A percentile compares a stretch with the other conserved stretches of the same genome.
Conservation (phyloP, 108 stramenopile genomes). For the Asterionellopsis glacialis region DNA sequence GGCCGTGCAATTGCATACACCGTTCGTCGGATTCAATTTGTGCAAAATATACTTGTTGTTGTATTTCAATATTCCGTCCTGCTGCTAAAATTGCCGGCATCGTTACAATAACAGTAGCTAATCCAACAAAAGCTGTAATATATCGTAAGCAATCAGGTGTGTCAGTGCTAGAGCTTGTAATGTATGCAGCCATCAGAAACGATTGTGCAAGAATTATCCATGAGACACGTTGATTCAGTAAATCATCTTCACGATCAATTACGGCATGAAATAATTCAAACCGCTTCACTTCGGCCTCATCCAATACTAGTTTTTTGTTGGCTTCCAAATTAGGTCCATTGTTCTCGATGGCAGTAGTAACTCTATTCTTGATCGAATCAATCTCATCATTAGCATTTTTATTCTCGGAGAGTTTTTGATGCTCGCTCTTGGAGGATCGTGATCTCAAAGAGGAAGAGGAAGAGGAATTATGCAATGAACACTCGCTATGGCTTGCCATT, state of each 20-base stretch:
- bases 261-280: slow-evolving; percentile 41
- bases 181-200: slow-evolving; percentile 42
- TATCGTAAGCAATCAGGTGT: slow-evolving; percentile 9
- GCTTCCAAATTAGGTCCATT: too few relatives aligned
- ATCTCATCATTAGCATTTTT: too few relatives aligned
- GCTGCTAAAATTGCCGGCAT: slow-evolving; percentile 34
- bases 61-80: slow-evolving; percentile 36
- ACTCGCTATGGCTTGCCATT: too few relatives aligned
- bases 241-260: slow-evolving; percentile 45
- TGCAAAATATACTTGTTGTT: slow-evolving; percentile 38
- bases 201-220: slow-evolving; percentile 50
- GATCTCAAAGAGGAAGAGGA: too few relatives aligned
- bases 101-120: slow-evolving; percentile 33
- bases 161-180: slow-evolving; percentile 14
- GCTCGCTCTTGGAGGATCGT: too few relatives aligned
- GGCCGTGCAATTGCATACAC: slow-evolving; percentile 23
- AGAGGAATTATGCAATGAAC: too few relatives aligned
- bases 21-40: slow-evolving; percentile 23
- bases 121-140: slow-evolving; percentile 34
- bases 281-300: slow-evolving; percentile 1
- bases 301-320: too few relatives aligned
- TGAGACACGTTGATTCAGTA: slow-evolving; percentile 42
- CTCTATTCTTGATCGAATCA: too few relatives aligned
- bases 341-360: too few relatives aligned
- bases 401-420: too few relatives aligned